Conservation (phyloP, 805 yeast species). For the Hanseniaspora mollemarum region DNA sequence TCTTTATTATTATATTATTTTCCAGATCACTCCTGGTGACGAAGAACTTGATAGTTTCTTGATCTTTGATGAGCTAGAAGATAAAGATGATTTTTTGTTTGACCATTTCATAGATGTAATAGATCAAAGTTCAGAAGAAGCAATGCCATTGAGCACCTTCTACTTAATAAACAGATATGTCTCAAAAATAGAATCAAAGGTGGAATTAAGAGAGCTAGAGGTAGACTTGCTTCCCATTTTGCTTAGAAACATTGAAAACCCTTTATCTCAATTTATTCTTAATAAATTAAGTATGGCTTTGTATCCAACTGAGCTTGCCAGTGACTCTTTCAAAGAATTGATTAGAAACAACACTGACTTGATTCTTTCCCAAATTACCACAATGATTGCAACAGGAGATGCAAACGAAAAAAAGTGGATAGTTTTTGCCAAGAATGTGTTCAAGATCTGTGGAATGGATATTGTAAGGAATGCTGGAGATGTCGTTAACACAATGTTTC, state of each 20-base stretch:
- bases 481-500: conserved; percentile 9
- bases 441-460: conserved; percentile 6
- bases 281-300: background rate
- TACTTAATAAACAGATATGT: background rate
- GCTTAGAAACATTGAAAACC: conserved; percentile 1
- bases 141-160: background rate
- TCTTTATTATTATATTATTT: conserved; percentile 3
- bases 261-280: background rate
- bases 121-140: background rate
- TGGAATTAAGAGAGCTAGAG: conserved; percentile 1
- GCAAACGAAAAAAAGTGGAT: background rate
- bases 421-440: conserved; percentile 1
- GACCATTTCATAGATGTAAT: background rate
- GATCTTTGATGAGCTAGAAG: background rate
- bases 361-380: conserved; percentile 4
- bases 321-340: background rate
- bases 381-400: background rate
- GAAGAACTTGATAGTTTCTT: conserved; percentile 8
- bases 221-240: conserved; percentile 2
- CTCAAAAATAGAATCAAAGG: background rate
- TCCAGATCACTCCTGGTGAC: background rate
- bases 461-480: conserved; percentile 6
- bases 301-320: background rate
- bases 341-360: background rate
- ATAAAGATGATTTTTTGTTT: background rate